Base-by-base conservation (phyloP, 2,329 filamentous ascomycete species). In the Uncinocarpus reesii region DNA sequence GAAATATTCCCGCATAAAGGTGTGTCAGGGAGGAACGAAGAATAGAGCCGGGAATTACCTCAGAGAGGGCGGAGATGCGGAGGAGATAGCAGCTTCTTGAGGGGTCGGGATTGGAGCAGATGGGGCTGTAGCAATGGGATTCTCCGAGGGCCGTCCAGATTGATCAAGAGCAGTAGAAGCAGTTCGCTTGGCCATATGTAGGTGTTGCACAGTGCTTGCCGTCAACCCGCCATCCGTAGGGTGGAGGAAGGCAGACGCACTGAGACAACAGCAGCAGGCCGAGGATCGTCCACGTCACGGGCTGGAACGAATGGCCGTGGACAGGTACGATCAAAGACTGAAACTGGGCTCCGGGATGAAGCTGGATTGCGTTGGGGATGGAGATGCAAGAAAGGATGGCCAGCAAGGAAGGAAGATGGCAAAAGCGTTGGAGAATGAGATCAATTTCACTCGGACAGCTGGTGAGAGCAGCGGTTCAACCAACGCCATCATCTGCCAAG, bases 181-280 rank as follows among this genome's bases (percentile, higher is more conserved):
- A 64, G 62, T 67, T 67, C 65, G 66, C 59, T 65, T 69, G 65
- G 67, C 68, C 68, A 71, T 71, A 69, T 64, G 66, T 69, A 63
- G 58, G 57, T 61, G 53, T 61, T 49, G 50, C 45, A 52, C 52
- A 41, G 50, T 42, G 50, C 48, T 26, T 35, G 47, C 45, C 59
- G 60, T 64, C 59, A 68, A 65, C 61, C 64, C 62, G 67, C 68
- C 68, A 71, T 71, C 60, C 65, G 65, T 60, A 59, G 57, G 57
- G 59, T 48, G 48, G 53, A 46, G 49, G 52, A 53, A 32, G 40
- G 41, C 29, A 37, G 35, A 40, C 35, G 47, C 41, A 49, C 40
- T 41, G 42, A 21, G 28, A 24, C 28, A 45, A 41, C 26, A 18
- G 23, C 32, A 51, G 53, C 49, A 55, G 52, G 32, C 28, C 15